Evolutionary conservation across 768 basidiomycete genomes (phyloP), one percentile per base, ranked within the genome.

Genomic region (Tricholomella constricta): DNA sequence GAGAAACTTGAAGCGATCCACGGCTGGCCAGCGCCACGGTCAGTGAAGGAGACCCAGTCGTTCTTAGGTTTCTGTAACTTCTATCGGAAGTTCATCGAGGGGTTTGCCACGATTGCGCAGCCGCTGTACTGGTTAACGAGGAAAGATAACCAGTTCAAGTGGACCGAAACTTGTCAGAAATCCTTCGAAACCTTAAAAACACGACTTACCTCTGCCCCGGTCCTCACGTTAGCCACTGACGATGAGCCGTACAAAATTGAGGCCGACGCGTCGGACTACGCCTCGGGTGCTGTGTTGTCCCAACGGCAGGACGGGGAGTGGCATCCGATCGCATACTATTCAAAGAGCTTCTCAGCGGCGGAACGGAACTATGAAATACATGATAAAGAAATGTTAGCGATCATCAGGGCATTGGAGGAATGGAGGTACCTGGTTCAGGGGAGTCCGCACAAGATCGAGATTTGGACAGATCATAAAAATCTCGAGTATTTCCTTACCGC

Each of bases 351-450:
- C n/a, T n/a, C n/a, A n/a, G n/a, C n/a, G n/a, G n/a, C n/a, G n/a
- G n/a, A n/a, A n/a, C n/a, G n/a, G n/a, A n/a, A 82, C 59, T 82
- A 83, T 54, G 65, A 78, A 12, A 72, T 78, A 17, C 70, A 80
- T 52, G 73, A 84, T 51, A 76, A 78, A 56, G 81, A 82, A 58
- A 58, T 82, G 12, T 66, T 82, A 0, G 76, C 75, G 1, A 71
- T 82, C 40, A 64, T 81, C 4, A 27, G 62, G 11, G 61, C 69
- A 0, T 55, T 79, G 0, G 19, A n/a, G n/a, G n/a, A n/a, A n/a
- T n/a, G n/a, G n/a, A n/a, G n/a, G n/a, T n/a, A n/a, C n/a, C n/a
- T n/a, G n/a, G n/a, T n/a, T n/a, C n/a, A n/a, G n/a, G n/a, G n/a
- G n/a, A n/a, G n/a, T n/a, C n/a, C n/a, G n/a, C 42, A 61, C 6